Conservation (phyloP, 345 rosid species). For the Euclidium syriacum region DNA sequence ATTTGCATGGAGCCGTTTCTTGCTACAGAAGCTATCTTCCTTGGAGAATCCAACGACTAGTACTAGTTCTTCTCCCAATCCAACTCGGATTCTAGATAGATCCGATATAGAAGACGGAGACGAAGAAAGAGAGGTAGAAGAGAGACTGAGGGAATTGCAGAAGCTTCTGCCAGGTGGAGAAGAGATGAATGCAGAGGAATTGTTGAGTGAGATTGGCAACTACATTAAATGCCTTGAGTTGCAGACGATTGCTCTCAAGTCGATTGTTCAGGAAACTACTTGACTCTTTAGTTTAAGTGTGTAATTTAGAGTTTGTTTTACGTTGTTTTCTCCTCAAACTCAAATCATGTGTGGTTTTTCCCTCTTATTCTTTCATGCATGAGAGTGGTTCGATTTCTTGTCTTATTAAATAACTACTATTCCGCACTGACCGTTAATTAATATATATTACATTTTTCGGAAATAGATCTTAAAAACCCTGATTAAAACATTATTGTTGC, state of each 20-base stretch:
- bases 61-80: slow-evolving; percentile 9
- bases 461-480: not conserved
- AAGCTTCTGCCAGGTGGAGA: slow-evolving; percentile 39
- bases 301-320: slow-evolving; percentile 9
- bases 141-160: slow-evolving; percentile 26
- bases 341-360: slow-evolving; percentile 1
- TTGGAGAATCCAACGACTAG: slow-evolving; percentile 12
- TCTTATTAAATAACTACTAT: not conserved
- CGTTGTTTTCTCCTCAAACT: not conserved
- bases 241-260: slow-evolving; percentile 37
- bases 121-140: slow-evolving; percentile 18
- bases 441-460: not conserved
- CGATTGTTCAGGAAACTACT: slow-evolving; percentile 27
- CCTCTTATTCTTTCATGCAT: not conserved
- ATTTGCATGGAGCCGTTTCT: slow-evolving; percentile 45
- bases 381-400: not conserved
- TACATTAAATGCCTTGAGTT: slow-evolving; percentile 45
- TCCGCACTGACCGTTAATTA: not conserved
- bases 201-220: slow-evolving; percentile 37
- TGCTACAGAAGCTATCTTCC: slow-evolving; percentile 27
- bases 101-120: slow-evolving; percentile 10
- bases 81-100: not conserved
- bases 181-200: slow-evolving; percentile 36
- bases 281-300: slow-evolving; percentile 24
- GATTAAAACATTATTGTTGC: not conserved